A percentile compares a stretch with the other conserved stretches of the same genome.
phyloP scores from a whole-genome alignment of 2,329 filamentous ascomycete species.

The Apiospora malaysiana region DNA sequence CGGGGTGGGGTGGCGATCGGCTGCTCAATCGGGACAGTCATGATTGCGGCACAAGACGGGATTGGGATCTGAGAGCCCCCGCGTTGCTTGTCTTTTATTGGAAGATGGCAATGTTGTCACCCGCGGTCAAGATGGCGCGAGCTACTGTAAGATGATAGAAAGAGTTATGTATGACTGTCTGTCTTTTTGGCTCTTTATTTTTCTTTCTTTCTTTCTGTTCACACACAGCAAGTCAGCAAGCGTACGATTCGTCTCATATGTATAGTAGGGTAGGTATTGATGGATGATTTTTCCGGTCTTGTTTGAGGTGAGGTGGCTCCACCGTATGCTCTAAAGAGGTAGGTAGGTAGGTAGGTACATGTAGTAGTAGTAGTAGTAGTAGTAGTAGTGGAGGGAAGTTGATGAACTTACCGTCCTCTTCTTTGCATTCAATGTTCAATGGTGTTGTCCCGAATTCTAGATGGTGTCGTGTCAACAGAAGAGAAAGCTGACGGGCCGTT shows the following conservation, averaged over 20 bases:
- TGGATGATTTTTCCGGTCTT: background rate
- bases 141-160: background rate
- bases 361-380: too few relatives aligned
- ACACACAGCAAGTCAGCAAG: background rate
- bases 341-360: too few relatives aligned
- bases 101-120: conserved; percentile 9
- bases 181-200: background rate
- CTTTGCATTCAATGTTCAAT: background rate
- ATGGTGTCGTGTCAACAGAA: background rate
- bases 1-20: conserved; percentile 76
- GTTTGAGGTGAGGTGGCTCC: background rate
- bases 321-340: background rate
- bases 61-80: background rate
- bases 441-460: background rate
- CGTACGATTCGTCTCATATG: background rate
- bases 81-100: conserved; percentile 3
- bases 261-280: background rate
- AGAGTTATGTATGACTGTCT: background rate
- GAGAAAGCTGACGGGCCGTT: background rate
- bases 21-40: conserved; percentile 33
- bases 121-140: conserved; percentile 5
- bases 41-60: background rate
- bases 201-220: background rate
- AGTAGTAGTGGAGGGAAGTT: too few relatives aligned
- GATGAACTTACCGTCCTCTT: background rate